Evolutionary conservation across 441 rosid genomes (phyloP).

Genomic region (Brassica hybrid): DNA sequence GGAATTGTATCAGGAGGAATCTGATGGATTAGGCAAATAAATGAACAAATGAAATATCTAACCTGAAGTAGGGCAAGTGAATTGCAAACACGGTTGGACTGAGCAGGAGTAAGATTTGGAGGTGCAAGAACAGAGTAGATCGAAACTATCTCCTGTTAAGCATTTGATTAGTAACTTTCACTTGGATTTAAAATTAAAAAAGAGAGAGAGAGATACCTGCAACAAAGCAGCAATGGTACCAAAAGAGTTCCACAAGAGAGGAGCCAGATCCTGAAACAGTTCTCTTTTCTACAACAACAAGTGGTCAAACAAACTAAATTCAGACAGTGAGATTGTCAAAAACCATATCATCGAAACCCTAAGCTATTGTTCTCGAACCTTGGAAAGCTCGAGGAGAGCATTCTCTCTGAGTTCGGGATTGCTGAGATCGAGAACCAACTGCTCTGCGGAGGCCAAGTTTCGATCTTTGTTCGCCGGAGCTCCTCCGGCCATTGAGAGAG

Average conservation of each 20-base stretch:
- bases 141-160: constrained; percentile 89
- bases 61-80: constrained; percentile 99
- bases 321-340: no score
- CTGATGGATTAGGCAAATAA: no score
- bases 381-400: constrained; percentile 84
- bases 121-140: constrained; percentile 97
- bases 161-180: neutral
- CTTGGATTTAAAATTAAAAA: neutral
- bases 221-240: constrained; percentile 52
- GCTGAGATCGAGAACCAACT: constrained; percentile 93
- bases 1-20: no score
- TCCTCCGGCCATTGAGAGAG: no score
- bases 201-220: constrained; percentile 56
- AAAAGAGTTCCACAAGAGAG: constrained; percentile 75
- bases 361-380: no score
- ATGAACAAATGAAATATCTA: neutral
- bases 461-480: no score
- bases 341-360: neutral
- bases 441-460: constrained; percentile 55
- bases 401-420: constrained; percentile 97
- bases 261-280: constrained; percentile 89
- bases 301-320: constrained; percentile 8
- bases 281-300: constrained; percentile 68
- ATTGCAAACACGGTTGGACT: constrained; percentile 97
- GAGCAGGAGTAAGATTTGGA: constrained; percentile 89